phyloP scores from a whole-genome alignment of 2,329 filamentous ascomycete genomes.

The Fulvia fulva region DNA sequence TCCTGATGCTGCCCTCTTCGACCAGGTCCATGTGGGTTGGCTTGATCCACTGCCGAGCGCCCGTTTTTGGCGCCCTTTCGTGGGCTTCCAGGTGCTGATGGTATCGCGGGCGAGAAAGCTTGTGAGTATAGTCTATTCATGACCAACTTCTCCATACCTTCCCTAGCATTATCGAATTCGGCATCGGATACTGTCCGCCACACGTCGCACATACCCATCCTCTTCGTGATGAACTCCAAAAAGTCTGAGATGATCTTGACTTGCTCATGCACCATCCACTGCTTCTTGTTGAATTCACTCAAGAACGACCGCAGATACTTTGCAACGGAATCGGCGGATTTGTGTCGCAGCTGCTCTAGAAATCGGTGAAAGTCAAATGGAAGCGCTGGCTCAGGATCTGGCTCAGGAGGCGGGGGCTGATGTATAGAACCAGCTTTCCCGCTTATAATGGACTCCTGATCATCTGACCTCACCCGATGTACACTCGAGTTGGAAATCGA shows the following conservation, averaged over 20 bases:
- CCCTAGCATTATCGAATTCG: constrained; percentile 95
- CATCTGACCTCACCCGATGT: constrained; percentile 22
- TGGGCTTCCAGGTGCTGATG: constrained; percentile 68
- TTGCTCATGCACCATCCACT: constrained; percentile 99
- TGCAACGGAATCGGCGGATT: constrained; percentile 95
- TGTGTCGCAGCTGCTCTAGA: constrained; percentile 89
- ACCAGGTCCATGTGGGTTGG: constrained; percentile 63
- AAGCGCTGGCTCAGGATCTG: constrained; percentile 67
- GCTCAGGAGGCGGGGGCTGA: constrained; percentile 54
- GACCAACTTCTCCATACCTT: constrained; percentile 98
- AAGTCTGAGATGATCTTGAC: constrained; percentile 99
- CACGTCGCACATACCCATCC: constrained; percentile 95
- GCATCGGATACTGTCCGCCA: constrained; percentile 94
- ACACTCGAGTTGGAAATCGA: constrained; percentile 26
- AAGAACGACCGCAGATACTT: constrained; percentile 93
- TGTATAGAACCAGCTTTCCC: constrained; percentile 45
- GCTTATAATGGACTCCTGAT: constrained; percentile 30
- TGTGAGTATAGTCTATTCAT: constrained; percentile 97
- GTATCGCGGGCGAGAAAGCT: constrained; percentile 92
- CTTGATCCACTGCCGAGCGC: constrained; percentile 33
- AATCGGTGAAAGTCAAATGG: constrained; percentile 98
- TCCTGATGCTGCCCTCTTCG: constrained; percentile 93
- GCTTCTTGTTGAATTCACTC: constrained; percentile 90
- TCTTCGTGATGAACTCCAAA: constrained; percentile 91
- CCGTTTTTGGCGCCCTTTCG: constrained; percentile 64